Percentiles rank a stretch among this genome's conserved stretches.
Evolutionary conservation across 148 eudicot genomes (phyloP).

Genomic region (Drosera capensis): DNA sequence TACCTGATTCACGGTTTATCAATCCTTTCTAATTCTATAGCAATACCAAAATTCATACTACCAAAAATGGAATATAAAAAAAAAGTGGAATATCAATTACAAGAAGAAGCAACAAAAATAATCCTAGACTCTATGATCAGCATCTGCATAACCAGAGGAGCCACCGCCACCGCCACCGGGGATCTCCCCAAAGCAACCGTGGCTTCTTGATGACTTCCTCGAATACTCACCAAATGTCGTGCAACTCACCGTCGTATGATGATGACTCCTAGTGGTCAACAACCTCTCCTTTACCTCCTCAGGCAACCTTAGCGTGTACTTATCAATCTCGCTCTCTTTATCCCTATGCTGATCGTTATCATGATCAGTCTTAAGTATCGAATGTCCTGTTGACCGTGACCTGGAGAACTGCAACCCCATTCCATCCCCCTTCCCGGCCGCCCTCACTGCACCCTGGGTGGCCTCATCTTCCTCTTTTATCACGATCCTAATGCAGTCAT

Average conservation of each 20-base stretch:
- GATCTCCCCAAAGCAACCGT: slow-evolving; percentile 16
- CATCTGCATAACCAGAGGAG: no score
- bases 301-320: slow-evolving; percentile 39
- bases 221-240: slow-evolving; percentile 26
- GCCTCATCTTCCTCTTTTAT: not conserved
- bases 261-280: slow-evolving; percentile 21
- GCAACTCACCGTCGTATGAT: slow-evolving; percentile 21
- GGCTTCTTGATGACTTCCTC: slow-evolving; percentile 1
- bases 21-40: no score
- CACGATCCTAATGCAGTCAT: not conserved
- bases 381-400: slow-evolving; percentile 74
- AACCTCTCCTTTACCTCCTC: slow-evolving; percentile 16
- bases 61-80: no score
- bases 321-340: slow-evolving; percentile 16
- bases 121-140: no score
- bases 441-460: not conserved
- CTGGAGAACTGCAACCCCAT: slow-evolving; percentile 30
- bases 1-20: no score
- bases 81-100: no score
- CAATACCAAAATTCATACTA: no score
- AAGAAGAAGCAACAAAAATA: no score
- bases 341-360: not conserved
- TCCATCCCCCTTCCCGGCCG: not conserved
- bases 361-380: slow-evolving; percentile 14
- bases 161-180: no score